Percentiles rank a stretch among this genome's conserved stretches.
Conservation (phyloP, 202 grass and related monocot genomes). For the Bolboschoenoplectus hybrid region DNA sequence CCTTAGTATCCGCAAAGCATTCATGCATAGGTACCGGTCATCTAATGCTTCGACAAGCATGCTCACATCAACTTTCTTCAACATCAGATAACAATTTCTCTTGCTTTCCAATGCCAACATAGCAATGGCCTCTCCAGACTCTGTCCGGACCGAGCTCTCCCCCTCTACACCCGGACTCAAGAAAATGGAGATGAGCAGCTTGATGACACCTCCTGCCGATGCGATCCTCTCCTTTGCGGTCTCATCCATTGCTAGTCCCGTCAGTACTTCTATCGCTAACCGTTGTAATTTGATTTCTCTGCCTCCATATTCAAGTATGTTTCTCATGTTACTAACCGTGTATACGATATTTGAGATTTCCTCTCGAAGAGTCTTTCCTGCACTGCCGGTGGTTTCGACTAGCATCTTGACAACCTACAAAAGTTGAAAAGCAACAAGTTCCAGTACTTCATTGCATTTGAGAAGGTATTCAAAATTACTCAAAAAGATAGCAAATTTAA, state of each 20-base stretch:
- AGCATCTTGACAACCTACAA: slow-evolving; percentile 39
- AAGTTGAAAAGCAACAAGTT: background rate
- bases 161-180: background rate
- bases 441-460: background rate
- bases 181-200: slow-evolving; percentile 42
- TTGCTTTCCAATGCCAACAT: slow-evolving; percentile 42
- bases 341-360: slow-evolving; percentile 43
- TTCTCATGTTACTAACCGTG: slow-evolving; percentile 44
- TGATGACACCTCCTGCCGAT: slow-evolving; percentile 41
- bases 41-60: slow-evolving; percentile 24
- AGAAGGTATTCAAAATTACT: background rate
- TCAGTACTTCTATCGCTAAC: slow-evolving; percentile 43
- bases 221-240: slow-evolving; percentile 43
- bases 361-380: slow-evolving; percentile 36
- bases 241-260: slow-evolving; percentile 42
- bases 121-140: slow-evolving; percentile 40
- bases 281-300: slow-evolving; percentile 39
- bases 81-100: slow-evolving; percentile 32
- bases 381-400: slow-evolving; percentile 37
- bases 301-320: slow-evolving; percentile 41
- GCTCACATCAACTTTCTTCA: slow-evolving; percentile 24
- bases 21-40: slow-evolving; percentile 15
- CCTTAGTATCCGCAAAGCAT: slow-evolving; percentile 43
- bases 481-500: too few species aligned
- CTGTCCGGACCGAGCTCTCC: background rate